Percentiles rank a stretch among this genome's conserved stretches.
phyloP scores from a whole-genome alignment of 805 yeast genomes.

The Kazachstania martiniae region DNA sequence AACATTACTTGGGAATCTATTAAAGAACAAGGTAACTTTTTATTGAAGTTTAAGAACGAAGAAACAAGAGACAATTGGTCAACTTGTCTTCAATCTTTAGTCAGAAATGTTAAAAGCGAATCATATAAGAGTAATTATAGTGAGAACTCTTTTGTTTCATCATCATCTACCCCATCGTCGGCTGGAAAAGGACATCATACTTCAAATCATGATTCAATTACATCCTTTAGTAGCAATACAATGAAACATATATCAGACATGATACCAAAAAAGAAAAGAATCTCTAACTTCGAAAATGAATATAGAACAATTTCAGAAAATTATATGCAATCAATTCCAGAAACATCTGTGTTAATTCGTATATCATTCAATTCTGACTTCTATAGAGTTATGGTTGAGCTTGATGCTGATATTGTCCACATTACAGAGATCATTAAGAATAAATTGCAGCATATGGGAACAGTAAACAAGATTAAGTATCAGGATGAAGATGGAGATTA shows the following conservation, averaged over 20 bases:
- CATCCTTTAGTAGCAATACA: conserved; percentile 15
- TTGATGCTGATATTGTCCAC: conserved; percentile 38
- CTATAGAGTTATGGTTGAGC: conserved; percentile 55
- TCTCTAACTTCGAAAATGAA: conserved; percentile 21
- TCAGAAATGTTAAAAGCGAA: conserved; percentile 25
- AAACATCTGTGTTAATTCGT: conserved; percentile 30
- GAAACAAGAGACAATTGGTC: conserved; percentile 82
- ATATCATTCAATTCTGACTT: conserved; percentile 38
- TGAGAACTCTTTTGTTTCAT: conserved; percentile 18
- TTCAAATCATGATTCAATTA: conserved; percentile 19
- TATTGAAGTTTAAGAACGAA: conserved; percentile 72
- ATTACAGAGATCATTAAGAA: conserved; percentile 48
- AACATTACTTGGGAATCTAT: conserved; percentile 76
- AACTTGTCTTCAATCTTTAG: conserved; percentile 38
- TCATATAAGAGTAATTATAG: conserved; percentile 23
- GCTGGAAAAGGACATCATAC: conserved; percentile 1
- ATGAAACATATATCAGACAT: conserved; percentile 23
- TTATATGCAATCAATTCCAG: conserved; percentile 30
- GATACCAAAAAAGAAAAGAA: conserved; percentile 12
- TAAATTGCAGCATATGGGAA: conserved; percentile 45
- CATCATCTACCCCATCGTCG: conserved; percentile 11
- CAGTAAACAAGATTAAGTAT: conserved; percentile 50
- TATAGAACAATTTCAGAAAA: conserved; percentile 33
- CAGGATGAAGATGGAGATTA: conserved; percentile 94
- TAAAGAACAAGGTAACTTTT: conserved; percentile 76